A percentile compares a stretch with the other conserved stretches of the same genome.
Conservation (phyloP, 2,329 filamentous ascomycete genomes). For the Thielaviopsis punctulata region DNA sequence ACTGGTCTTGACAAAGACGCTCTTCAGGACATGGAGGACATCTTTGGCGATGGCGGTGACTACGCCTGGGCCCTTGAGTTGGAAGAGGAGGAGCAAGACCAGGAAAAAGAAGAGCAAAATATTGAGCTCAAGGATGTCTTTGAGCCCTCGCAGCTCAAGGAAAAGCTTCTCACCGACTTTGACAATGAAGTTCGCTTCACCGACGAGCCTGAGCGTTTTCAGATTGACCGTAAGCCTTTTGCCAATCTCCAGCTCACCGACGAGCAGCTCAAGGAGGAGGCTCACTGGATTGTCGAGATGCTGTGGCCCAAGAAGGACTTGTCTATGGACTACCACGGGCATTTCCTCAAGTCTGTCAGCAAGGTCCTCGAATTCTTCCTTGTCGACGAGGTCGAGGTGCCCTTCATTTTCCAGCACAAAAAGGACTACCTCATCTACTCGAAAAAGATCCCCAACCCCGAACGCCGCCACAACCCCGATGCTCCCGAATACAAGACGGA, state of each 20-base stretch:
- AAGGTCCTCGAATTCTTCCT: slow-evolving; percentile 94
- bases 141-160: slow-evolving; percentile 83
- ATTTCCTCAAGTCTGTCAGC: slow-evolving; percentile 74
- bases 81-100: slow-evolving; percentile 71
- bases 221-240: slow-evolving; percentile 79
- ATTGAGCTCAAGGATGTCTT: slow-evolving; percentile 96
- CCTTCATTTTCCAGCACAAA: slow-evolving; percentile 94
- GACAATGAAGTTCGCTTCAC: slow-evolving; percentile 79
- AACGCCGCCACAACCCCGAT: slow-evolving; percentile 47
- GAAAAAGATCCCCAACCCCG: slow-evolving; percentile 46
- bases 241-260: slow-evolving; percentile 62
- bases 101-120: slow-evolving; percentile 61
- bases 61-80: slow-evolving; percentile 87
- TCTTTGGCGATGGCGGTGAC: slow-evolving; percentile 89
- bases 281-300: slow-evolving; percentile 77
- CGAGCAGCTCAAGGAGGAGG: slow-evolving; percentile 80
- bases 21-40: slow-evolving; percentile 87
- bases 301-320: slow-evolving; percentile 78
- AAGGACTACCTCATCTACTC: slow-evolving; percentile 95
- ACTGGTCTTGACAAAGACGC: slow-evolving; percentile 81
- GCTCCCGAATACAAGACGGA: slow-evolving; percentile 55
- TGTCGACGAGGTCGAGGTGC: slow-evolving; percentile 83
- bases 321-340: slow-evolving; percentile 51
- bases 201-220: slow-evolving; percentile 88
- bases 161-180: slow-evolving; percentile 88